These are phyloP conservation scores for Hymenoscyphus repandus DNA, from an alignment of 2,329 filamentous ascomycete genomes.

Conservation along the genomic window DNA sequence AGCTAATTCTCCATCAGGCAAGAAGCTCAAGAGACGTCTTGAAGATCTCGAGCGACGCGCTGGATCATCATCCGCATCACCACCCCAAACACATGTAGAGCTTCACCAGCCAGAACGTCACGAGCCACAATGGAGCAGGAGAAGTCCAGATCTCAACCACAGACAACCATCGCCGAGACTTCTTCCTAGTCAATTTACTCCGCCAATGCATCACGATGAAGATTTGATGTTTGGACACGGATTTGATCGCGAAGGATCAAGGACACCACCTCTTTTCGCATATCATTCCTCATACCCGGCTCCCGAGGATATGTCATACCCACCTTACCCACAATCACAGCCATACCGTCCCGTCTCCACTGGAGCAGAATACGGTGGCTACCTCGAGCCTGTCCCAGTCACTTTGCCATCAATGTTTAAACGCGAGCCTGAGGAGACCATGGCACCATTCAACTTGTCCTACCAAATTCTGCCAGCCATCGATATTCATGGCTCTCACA, in stretches of 20 bases:
- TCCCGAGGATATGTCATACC: slow-evolving; percentile 58
- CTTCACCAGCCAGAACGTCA: slow-evolving; percentile 33
- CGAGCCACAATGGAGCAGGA: slow-evolving; percentile 25
- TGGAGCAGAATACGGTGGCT: slow-evolving; percentile 45
- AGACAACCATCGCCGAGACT: slow-evolving; percentile 36
- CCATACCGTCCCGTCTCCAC: slow-evolving; percentile 47
- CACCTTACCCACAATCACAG: slow-evolving; percentile 51
- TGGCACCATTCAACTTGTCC: slow-evolving; percentile 59
- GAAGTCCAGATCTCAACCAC: slow-evolving; percentile 30
- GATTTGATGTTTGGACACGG: slow-evolving; percentile 63
- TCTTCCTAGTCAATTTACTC: slow-evolving; percentile 52
- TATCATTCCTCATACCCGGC: slow-evolving; percentile 60
- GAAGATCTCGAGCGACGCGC: slow-evolving; percentile 80
- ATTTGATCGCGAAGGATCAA: slow-evolving; percentile 63
- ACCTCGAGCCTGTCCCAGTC: slow-evolving; percentile 49
- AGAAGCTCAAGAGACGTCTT: slow-evolving; percentile 86
- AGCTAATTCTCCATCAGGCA: slow-evolving; percentile 50
- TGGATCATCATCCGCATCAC: slow-evolving; percentile 54
- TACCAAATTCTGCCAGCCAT: slow-evolving; percentile 59
- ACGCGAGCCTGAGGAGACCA: slow-evolving; percentile 56
- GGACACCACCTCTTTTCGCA: slow-evolving; percentile 64
- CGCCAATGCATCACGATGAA: slow-evolving; percentile 56
- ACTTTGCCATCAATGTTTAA: slow-evolving; percentile 66
- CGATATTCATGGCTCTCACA: slow-evolving; percentile 53
- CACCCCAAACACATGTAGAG: slow-evolving; percentile 47